Evolutionary conservation across 495 filamentous ascomycete species (phyloP), one percentile per base, ranked within the genome.

Genomic region (Aspergillus cavernicola): DNA sequence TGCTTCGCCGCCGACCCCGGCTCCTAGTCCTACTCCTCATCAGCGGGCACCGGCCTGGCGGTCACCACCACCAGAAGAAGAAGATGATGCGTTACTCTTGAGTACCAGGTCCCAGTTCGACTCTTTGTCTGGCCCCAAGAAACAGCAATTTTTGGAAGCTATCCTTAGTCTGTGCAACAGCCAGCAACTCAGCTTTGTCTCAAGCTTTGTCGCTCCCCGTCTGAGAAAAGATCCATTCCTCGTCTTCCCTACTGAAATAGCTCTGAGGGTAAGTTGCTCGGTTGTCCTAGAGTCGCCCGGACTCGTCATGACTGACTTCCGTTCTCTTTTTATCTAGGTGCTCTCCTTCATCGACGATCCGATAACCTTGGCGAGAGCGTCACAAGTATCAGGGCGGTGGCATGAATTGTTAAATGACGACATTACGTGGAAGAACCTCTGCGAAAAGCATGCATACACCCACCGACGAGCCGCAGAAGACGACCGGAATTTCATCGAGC

Each of bases 391-490:
- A 40, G 80, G 82, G 39, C 80, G 90, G 57, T 98, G 93, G 93
- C 81, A 87, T n/a, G 89, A 95, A 62, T 76, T 98, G 4, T 73
- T 97, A 37, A 91, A 85, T 60, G 93, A 98, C 62, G 93, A 98
- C 71, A 90, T 96, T 65, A 95, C 95, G 2, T 98, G 93, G 93
- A 96, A 95, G 77, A 88, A 90, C 18, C 77, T 97, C 15, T 97
- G 91, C 64, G 89, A 95, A 48, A 96, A 95, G 67, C 90, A 95
- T 66, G 89, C 72, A 15, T 77, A 74, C 53, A 65, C 88, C 42
- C 95, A 91, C 59, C 83, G 88, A 26, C 77, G 88, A 26, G 63
- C 82, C 28, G 75, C 74, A 5, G 77, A 74, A 19, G 79, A 82
- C 22, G 69, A 72, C 37, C 63, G 57, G 22, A 66, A 69, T 22